Evolutionary conservation across 2,329 filamentous ascomycete genomes (phyloP).

Genomic region (Leptographium procerum): DNA sequence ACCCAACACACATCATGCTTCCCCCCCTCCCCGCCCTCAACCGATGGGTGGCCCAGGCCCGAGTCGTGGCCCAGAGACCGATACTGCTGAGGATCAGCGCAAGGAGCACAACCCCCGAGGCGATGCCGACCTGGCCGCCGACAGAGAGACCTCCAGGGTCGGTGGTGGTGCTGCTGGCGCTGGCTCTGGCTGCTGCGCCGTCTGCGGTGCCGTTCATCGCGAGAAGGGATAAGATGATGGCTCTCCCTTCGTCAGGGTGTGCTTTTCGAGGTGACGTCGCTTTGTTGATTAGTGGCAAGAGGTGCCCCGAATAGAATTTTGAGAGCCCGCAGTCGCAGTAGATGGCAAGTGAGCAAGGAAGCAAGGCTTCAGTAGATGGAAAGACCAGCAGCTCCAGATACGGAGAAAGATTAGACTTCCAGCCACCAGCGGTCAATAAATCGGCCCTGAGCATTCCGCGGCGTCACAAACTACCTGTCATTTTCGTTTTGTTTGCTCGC

Average conservation of each 20-base stretch:
- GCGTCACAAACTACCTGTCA: too few species aligned
- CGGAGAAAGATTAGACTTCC: too few species aligned
- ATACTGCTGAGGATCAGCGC: constrained; percentile 3
- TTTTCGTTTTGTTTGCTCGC: neutral
- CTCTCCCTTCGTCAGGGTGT: too few species aligned
- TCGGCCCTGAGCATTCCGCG: too few species aligned
- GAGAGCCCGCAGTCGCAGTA: too few species aligned
- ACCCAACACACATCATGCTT: too few species aligned
- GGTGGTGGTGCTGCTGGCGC: neutral
- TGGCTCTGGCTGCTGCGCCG: neutral
- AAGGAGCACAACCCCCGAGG: constrained; percentile 7
- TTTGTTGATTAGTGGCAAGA: neutral
- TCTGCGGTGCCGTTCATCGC: neutral
- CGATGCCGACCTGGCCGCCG: constrained; percentile 6
- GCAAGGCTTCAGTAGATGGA: too few species aligned
- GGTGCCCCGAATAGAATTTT: too few species aligned
- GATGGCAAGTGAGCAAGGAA: neutral
- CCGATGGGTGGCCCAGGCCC: neutral
- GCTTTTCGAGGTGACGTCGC: too few species aligned
- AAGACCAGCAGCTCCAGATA: too few species aligned
- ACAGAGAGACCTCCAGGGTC: neutral
- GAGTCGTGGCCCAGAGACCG: constrained; percentile 10
- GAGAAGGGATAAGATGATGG: too few species aligned
- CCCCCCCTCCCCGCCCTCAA: neutral
- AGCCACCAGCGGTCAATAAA: too few species aligned